Evolutionary conservation across 192 early-diverging fungal genomes (phyloP), one percentile per base, ranked within the genome.

Genomic region (Borealophlyctis nickersoniae): DNA sequence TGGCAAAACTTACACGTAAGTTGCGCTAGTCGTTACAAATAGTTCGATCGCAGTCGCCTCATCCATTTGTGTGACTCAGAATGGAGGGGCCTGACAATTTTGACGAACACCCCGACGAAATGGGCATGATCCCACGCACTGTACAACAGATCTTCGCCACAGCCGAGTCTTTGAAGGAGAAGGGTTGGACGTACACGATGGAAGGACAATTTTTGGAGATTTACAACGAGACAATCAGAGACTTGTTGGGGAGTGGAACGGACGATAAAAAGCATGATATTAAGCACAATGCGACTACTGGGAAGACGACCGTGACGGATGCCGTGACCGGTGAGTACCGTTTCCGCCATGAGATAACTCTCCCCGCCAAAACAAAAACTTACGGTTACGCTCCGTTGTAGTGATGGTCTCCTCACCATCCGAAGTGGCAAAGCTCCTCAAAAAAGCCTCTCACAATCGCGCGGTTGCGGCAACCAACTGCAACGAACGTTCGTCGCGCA

Each of bases 101-200:
- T 3, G n/a, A 48, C 48, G 57, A 71, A 11, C n/a, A 56, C 7
- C 16, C 34, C 23, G 72, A 75, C 27, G 34, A 50, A 3, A 78
- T 84, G 62, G 96, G 96, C 3, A 92, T 98, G 85, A 99, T 99
- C 55, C 95, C 96, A 24, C 86, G 93, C 23, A 90, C 96, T 0
- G 92, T 98, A 19, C 71, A 81, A 52, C 92, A 95, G 64, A 95
- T 99, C 32, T 99, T 92, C 72, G 76, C 84, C 26, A 77, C 80
- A 34, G 85, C 91, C 24, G 77, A 87, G 70, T 73, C 77, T 29
- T 74, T 95, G 23, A 73, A 84, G 26, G 76, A 77, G 57, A 89
- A 92, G 60, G 91, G 91, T 19, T 96, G 94, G 96, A 74, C 70
- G n/a, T 99, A 96, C 65, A 58, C 64, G 30, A 87, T 98, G 77